These are phyloP conservation scores for Suillus bovinus DNA, from an alignment of 768 basidiomycete species.

Conservation along the genomic window DNA sequence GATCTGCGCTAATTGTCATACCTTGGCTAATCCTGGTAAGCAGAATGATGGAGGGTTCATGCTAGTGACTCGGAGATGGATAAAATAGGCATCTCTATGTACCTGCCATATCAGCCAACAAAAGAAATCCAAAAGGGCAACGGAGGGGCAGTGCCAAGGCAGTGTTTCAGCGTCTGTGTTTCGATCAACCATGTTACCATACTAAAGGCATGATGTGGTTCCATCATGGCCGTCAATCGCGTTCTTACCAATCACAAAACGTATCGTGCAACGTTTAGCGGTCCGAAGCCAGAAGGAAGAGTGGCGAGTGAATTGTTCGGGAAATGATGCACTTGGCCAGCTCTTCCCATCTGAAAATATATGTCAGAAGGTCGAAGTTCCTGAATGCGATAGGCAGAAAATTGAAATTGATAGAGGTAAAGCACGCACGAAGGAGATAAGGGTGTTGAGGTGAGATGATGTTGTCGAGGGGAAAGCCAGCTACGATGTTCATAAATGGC, in stretches of 20 bases:
- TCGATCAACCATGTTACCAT: not conserved
- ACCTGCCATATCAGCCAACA: constrained; percentile 1
- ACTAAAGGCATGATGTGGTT: not conserved
- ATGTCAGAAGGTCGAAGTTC: not conserved
- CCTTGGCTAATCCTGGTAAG: not conserved
- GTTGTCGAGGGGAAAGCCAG: not conserved
- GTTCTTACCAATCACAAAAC: not conserved
- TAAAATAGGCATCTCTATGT: not conserved
- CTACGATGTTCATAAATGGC: not conserved
- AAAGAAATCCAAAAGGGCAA: not conserved
- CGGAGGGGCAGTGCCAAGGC: not conserved
- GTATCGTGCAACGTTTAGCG: constrained; percentile 3
- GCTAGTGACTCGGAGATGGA: not conserved
- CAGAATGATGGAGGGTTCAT: not conserved
- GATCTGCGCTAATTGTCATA: not conserved
- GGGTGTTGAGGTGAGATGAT: not conserved
- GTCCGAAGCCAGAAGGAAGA: not conserved
- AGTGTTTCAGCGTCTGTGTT: not conserved
- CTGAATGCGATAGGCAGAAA: not conserved
- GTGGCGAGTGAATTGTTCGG: not conserved
- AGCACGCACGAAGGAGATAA: not conserved
- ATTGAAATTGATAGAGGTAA: constrained; percentile 3
- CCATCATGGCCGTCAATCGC: not conserved
- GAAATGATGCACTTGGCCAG: not conserved
- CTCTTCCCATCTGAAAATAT: not conserved